A percentile compares a stretch with the other conserved stretches of the same genome.
Evolutionary conservation across 1,284 basidiomycete genomes (phyloP).

Genomic region (Leccinum subrobustum): DNA sequence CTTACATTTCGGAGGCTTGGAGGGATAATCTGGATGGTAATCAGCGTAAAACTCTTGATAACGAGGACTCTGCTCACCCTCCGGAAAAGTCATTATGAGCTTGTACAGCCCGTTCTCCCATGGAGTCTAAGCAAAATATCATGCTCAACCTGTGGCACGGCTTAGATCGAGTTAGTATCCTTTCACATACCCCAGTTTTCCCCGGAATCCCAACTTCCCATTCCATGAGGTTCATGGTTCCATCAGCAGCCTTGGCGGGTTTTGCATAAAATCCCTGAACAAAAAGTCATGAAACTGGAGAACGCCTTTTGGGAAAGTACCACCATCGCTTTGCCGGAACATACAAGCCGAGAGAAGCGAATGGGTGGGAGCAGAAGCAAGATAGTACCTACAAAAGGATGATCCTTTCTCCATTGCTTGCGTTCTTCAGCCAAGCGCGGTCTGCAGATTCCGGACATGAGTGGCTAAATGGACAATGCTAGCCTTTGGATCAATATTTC

Average conservation of each 20-base stretch:
- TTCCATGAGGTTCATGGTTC: constrained; percentile 93
- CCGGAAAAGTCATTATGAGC: constrained; percentile 91
- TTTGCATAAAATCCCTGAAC: constrained; percentile 94
- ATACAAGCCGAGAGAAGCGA: constrained; percentile 2
- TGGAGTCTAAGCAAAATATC: constrained; percentile 64
- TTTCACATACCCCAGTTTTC: constrained; percentile 67
- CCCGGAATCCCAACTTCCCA: constrained; percentile 99
- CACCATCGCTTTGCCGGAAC: not conserved
- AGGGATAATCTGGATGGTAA: constrained; percentile 77
- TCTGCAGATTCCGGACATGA: constrained; percentile 81
- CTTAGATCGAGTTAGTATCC: constrained; percentile 9
- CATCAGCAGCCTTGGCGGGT: constrained; percentile 86
- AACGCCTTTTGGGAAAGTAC: not conserved
- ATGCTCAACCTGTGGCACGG: constrained; percentile 17
- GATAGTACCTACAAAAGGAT: constrained; percentile 84
- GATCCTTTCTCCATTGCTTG: constrained; percentile 99
- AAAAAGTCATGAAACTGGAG: constrained; percentile 3
- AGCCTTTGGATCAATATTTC: not conserved
- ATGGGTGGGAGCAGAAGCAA: constrained; percentile 1
- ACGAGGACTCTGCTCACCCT: constrained; percentile 54
- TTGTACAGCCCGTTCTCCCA: constrained; percentile 98
- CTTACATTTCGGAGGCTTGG: constrained; percentile 93
- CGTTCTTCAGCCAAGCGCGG: constrained; percentile 92
- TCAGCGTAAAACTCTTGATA: constrained; percentile 1
- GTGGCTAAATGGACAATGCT: constrained; percentile 2